A percentile compares a stretch with the other conserved stretches of the same genome.
phyloP scores from a whole-genome alignment of 1,139 yeast species.

The Zygosaccharomyces sapae region DNA sequence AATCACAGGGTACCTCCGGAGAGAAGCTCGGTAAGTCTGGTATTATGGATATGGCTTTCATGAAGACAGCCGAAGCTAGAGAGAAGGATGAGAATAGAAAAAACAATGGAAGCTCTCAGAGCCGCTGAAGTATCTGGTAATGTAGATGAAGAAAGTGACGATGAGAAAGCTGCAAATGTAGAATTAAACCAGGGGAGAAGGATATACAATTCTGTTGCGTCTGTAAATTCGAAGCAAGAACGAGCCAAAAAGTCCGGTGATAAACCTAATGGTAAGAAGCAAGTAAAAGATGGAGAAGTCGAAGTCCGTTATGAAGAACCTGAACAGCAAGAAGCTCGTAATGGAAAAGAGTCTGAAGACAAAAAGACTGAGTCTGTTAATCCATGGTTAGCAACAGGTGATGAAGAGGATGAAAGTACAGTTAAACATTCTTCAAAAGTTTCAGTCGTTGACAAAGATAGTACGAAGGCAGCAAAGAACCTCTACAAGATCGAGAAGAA shows the following conservation, averaged over 20 bases:
- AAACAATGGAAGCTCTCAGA: conserved; percentile 50
- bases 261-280: conserved; percentile 3
- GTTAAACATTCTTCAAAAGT: conserved; percentile 49
- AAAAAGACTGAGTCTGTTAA: conserved; percentile 43
- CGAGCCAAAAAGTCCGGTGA: conserved; percentile 37
- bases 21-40: conserved; percentile 68
- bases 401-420: conserved; percentile 32
- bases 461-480: conserved; percentile 46
- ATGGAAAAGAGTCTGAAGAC: conserved; percentile 6
- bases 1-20: conserved; percentile 37
- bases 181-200: conserved; percentile 73
- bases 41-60: conserved; percentile 87
- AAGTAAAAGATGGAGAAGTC: conserved; percentile 7
- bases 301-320: conserved; percentile 11
- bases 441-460: conserved; percentile 52
- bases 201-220: conserved; percentile 69
- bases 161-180: conserved; percentile 37
- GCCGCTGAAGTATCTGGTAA: conserved; percentile 45
- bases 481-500: conserved; percentile 49
- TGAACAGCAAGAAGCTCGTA: conserved; percentile 12
- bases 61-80: conserved; percentile 79
- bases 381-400: conserved; percentile 60
- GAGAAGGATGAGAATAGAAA: conserved; percentile 52
- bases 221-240: conserved; percentile 41
- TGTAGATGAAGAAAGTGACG: conserved; percentile 38